Evolutionary conservation across 2,329 filamentous ascomycete species (phyloP).

Genomic region (Fusarium succisae): DNA sequence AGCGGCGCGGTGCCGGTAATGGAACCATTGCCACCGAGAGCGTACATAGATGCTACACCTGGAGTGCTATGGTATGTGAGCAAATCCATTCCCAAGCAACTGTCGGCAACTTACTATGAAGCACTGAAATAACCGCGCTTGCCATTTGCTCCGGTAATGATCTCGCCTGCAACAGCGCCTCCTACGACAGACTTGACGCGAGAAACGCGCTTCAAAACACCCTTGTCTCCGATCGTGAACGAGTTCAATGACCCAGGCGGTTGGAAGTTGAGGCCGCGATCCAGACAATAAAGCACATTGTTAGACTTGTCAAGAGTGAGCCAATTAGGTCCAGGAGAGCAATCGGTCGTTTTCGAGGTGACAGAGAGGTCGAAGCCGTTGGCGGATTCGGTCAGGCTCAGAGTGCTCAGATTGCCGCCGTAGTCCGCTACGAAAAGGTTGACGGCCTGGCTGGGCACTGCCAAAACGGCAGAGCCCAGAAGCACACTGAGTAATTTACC

Average conservation of each 20-base stretch:
- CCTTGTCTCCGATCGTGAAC: slow-evolving; percentile 19
- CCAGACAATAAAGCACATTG: slow-evolving; percentile 36
- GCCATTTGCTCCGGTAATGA: slow-evolving; percentile 23
- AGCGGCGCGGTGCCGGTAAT: slow-evolving; percentile 27
- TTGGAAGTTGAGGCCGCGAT: slow-evolving; percentile 16
- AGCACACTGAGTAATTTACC: background rate
- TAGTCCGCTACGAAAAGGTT: slow-evolving; percentile 38
- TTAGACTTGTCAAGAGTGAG: slow-evolving; percentile 24
- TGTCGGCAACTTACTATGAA: slow-evolving; percentile 29
- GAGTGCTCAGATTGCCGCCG: slow-evolving; percentile 32
- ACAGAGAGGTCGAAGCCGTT: slow-evolving; percentile 10
- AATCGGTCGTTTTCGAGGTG: slow-evolving; percentile 18
- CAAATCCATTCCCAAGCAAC: accelerated
- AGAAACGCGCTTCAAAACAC: slow-evolving; percentile 15
- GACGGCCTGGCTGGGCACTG: slow-evolving; percentile 9
- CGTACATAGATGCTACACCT: slow-evolving; percentile 20
- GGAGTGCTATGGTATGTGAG: slow-evolving; percentile 11
- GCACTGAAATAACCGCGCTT: slow-evolving; percentile 31
- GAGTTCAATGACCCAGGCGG: slow-evolving; percentile 36
- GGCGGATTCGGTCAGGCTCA: slow-evolving; percentile 8
- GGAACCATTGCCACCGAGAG: slow-evolving; percentile 23
- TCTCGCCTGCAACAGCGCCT: slow-evolving; percentile 32
- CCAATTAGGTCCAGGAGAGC: slow-evolving; percentile 31
- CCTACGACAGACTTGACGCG: slow-evolving; percentile 20
- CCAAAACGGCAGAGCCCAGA: slow-evolving; percentile 5